phyloP scores from a whole-genome alignment of 2,329 filamentous ascomycete species.

The Talaromyces sp. region DNA sequence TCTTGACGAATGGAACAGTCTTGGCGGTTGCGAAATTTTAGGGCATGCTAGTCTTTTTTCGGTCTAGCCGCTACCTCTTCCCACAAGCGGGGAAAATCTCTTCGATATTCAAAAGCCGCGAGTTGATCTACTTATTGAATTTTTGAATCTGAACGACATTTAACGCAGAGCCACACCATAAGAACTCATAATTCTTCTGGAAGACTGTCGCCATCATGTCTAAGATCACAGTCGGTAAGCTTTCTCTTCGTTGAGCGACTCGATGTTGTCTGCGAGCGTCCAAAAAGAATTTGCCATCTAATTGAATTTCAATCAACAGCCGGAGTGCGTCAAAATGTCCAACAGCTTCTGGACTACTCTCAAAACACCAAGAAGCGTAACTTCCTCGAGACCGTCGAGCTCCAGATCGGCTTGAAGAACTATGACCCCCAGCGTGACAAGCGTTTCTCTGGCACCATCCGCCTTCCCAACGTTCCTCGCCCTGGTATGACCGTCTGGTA shows the following conservation, averaged over 20 bases:
- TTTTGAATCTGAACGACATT: constrained; percentile 29
- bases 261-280: background rate
- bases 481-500: constrained; percentile 86
- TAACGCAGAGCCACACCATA: constrained; percentile 67
- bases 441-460: constrained; percentile 99
- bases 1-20: constrained; percentile 2
- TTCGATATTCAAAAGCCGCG: constrained; percentile 24
- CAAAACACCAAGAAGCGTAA: constrained; percentile 95
- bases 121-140: constrained; percentile 22
- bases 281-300: constrained; percentile 5
- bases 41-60: constrained; percentile 12
- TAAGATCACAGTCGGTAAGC: constrained; percentile 57
- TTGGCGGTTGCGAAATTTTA: constrained; percentile 11
- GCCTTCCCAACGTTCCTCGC: constrained; percentile 85
- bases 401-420: constrained; percentile 94
- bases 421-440: constrained; percentile 99
- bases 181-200: constrained; percentile 69
- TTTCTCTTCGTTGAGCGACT: constrained; percentile 16
- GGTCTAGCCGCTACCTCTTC: constrained; percentile 28
- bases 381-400: constrained; percentile 85
- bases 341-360: constrained; percentile 92
- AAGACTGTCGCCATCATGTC: constrained; percentile 70
- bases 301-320: constrained; percentile 47
- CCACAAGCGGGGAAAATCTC: constrained; percentile 38
- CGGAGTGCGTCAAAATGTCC: constrained; percentile 93